A percentile compares a stretch with the other conserved stretches of the same genome.
Evolutionary conservation across 2,329 filamentous ascomycete species (phyloP).

Genomic region (Ustilaginoidea virens): DNA sequence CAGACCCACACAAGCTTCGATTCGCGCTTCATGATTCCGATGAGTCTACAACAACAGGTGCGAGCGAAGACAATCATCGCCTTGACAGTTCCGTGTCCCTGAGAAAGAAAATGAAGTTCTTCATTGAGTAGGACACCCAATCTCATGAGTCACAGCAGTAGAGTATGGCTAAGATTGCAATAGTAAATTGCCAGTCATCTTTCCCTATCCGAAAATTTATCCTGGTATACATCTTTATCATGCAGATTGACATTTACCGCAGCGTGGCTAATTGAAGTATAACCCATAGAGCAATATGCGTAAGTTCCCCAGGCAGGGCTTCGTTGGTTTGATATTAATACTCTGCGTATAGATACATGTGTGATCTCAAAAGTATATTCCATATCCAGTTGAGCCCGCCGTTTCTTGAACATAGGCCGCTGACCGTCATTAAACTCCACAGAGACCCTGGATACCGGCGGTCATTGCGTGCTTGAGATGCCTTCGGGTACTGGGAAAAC

Average conservation of each 20-base stretch:
- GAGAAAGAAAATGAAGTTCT: slow-evolving; percentile 37
- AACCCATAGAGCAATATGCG: slow-evolving; percentile 37
- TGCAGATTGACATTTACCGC: not conserved
- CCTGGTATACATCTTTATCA: slow-evolving; percentile 24
- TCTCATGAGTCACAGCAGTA: not conserved
- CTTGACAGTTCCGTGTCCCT: too few species aligned
- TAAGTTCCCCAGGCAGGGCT: slow-evolving; percentile 14
- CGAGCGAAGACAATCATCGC: too few species aligned
- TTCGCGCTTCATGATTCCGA: too few species aligned
- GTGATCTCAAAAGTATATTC: slow-evolving; percentile 35
- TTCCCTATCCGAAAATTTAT: slow-evolving; percentile 44
- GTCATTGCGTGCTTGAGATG: slow-evolving; percentile 97
- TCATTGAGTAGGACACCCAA: slow-evolving; percentile 26
- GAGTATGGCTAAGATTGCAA: slow-evolving; percentile 8
- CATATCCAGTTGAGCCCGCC: not conserved
- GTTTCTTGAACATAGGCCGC: not conserved
- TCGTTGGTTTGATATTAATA: not conserved
- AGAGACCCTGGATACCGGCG: slow-evolving; percentile 78
- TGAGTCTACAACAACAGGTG: too few species aligned
- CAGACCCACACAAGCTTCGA: too few species aligned
- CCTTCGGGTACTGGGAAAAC: slow-evolving; percentile 97
- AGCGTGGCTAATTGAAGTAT: not conserved
- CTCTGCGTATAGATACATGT: slow-evolving; percentile 32
- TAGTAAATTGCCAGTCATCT: slow-evolving; percentile 40
- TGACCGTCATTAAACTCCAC: not conserved